A percentile compares a stretch with the other conserved stretches of the same genome.
These are phyloP conservation scores for Fusarium keratoplasticum DNA, from an alignment of 2,329 filamentous ascomycete species.

Conservation along the genomic window DNA sequence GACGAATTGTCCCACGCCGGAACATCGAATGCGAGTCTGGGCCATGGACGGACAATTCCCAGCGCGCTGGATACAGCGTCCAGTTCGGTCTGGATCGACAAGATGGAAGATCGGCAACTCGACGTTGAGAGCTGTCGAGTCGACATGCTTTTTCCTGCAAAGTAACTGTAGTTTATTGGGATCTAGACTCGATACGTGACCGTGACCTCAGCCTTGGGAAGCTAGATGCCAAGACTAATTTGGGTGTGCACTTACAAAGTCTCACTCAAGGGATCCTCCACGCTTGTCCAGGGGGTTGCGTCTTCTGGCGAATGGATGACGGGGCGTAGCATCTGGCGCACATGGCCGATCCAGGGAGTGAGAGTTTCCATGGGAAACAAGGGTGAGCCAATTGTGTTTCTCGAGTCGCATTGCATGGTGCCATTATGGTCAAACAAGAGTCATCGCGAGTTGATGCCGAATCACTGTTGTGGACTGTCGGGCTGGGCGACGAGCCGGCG, in stretches of 20 bases:
- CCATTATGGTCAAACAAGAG: not conserved
- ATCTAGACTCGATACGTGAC: constrained; percentile 27
- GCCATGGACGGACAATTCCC: constrained; percentile 1
- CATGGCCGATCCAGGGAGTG: not conserved
- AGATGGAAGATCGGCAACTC: constrained; percentile 32
- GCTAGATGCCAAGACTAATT: constrained; percentile 11
- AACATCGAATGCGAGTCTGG: not conserved
- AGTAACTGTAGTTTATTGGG: constrained; percentile 11
- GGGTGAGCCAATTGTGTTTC: not conserved
- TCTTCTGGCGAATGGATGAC: constrained; percentile 10
- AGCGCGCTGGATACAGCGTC: not conserved
- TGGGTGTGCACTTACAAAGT: constrained; percentile 1
- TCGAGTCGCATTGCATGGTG: not conserved
- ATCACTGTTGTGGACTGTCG: not conserved
- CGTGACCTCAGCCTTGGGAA: constrained; percentile 22
- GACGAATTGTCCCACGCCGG: constrained; percentile 27
- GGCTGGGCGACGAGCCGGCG: constrained; percentile 10
- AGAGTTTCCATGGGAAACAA: not conserved
- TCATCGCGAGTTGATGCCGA: not conserved
- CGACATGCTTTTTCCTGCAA: not conserved
- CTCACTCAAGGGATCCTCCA: constrained; percentile 4
- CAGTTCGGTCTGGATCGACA: constrained; percentile 2
- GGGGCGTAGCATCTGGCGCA: not conserved
- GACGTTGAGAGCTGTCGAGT: not conserved
- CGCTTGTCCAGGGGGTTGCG: not conserved